A percentile compares a stretch with the other conserved stretches of the same genome.
These are phyloP conservation scores for Leavenworthia alabamica DNA, from an alignment of 345 rosid genomes.

Conservation along the genomic window DNA sequence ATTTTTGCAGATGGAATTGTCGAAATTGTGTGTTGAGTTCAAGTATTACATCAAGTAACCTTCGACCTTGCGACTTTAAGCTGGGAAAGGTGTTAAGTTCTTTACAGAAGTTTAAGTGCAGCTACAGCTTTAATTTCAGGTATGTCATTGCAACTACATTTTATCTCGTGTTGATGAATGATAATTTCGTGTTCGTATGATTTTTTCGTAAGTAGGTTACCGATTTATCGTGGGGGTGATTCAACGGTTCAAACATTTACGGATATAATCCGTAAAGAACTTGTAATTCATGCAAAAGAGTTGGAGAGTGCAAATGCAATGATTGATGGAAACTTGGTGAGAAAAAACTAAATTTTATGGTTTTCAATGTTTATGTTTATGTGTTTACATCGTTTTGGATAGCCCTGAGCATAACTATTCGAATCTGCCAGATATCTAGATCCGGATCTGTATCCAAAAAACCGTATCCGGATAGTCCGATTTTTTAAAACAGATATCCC, in stretches of 20 bases:
- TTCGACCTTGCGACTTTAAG: conserved; percentile 87
- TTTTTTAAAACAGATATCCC: too few species aligned
- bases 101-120: conserved; percentile 66
- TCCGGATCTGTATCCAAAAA: too few species aligned
- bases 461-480: too few species aligned
- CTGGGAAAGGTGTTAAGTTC: conserved; percentile 69
- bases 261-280: conserved; percentile 56
- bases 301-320: conserved; percentile 61
- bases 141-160: conserved; percentile 19
- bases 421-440: too few species aligned
- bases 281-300: conserved; percentile 54
- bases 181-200: neutral
- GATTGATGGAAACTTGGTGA: conserved; percentile 81
- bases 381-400: too few species aligned
- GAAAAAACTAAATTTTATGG: neutral
- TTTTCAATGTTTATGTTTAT: neutral
- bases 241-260: conserved; percentile 37
- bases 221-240: conserved; percentile 39
- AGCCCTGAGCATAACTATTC: too few species aligned
- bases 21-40: conserved; percentile 53
- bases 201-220: conserved; percentile 42
- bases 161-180: neutral
- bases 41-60: conserved; percentile 60
- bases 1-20: conserved; percentile 69
- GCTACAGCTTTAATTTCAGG: conserved; percentile 73